Evolutionary conservation across 805 yeast genomes (phyloP).

Genomic region (Monosporozyma solicola): DNA sequence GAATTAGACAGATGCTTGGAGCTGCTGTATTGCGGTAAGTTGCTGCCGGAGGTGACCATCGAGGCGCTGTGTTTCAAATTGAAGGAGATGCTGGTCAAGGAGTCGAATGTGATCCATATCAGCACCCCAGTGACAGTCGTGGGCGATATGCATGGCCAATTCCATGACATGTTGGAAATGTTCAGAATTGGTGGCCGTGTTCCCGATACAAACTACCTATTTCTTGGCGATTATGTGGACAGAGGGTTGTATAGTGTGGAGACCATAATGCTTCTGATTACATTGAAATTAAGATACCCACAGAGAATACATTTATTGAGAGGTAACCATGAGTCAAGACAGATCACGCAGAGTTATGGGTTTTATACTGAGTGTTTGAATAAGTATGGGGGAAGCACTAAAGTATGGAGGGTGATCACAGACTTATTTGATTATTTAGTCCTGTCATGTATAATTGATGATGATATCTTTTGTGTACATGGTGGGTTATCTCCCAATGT

Average conservation of each 20-base stretch:
- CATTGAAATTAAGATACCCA: conserved; percentile 83
- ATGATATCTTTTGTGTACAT: conserved; percentile 86
- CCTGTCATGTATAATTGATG: conserved; percentile 81
- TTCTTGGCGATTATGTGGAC: conserved; percentile 94
- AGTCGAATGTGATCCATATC: conserved; percentile 80
- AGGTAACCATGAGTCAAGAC: conserved; percentile 95
- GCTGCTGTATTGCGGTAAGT: conserved; percentile 50
- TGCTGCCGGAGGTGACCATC: conserved; percentile 62
- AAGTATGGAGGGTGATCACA: conserved; percentile 86
- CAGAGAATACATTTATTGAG: conserved; percentile 70
- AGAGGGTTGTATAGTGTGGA: conserved; percentile 91
- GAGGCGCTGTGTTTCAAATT: conserved; percentile 69
- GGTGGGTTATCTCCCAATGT: conserved; percentile 96
- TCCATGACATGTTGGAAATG: conserved; percentile 85
- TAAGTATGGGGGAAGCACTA: conserved; percentile 64
- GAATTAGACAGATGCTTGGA: conserved; percentile 69
- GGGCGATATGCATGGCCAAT: conserved; percentile 97
- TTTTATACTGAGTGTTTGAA: conserved; percentile 90
- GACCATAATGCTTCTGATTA: conserved; percentile 75
- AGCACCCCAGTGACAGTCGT: conserved; percentile 87
- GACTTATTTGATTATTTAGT: conserved; percentile 89
- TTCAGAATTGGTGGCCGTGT: conserved; percentile 89
- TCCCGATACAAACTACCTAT: conserved; percentile 88
- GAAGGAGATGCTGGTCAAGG: conserved; percentile 69
- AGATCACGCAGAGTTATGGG: conserved; percentile 95